phyloP scores from a whole-genome alignment of 306 rosid species.

The Begonia loranthoides region DNA sequence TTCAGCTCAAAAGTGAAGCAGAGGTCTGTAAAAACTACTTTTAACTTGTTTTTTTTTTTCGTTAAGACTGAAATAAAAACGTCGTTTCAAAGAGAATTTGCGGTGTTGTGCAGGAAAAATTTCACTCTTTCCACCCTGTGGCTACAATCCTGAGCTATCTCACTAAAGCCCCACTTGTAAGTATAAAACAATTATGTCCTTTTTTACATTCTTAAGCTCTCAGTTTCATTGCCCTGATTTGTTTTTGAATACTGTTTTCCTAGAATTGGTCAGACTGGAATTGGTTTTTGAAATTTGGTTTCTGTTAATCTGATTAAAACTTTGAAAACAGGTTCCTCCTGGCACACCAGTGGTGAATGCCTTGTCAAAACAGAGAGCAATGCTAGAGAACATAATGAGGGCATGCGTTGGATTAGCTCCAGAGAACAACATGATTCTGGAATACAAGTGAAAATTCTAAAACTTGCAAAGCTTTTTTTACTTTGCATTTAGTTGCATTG shows the following conservation, averaged over 20 bases:
- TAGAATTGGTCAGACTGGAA: not conserved
- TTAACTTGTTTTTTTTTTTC: too few species aligned
- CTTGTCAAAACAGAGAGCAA: slow-evolving; percentile 89
- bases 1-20: slow-evolving; percentile 70
- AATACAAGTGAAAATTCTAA: slow-evolving; percentile 57
- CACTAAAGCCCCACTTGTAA: slow-evolving; percentile 94
- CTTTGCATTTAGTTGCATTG: too few species aligned
- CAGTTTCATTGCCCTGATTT: too few species aligned
- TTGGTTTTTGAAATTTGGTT: not conserved
- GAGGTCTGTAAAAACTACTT: slow-evolving; percentile 37
- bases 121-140: slow-evolving; percentile 93
- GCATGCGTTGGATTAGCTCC: slow-evolving; percentile 99
- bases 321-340: slow-evolving; percentile 68
- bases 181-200: slow-evolving; percentile 9
- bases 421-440: slow-evolving; percentile 94
- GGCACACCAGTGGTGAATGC: slow-evolving; percentile 99
- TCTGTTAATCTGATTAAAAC: not conserved
- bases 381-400: slow-evolving; percentile 93
- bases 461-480: too few species aligned
- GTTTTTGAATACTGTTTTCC: too few species aligned
- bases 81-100: too few species aligned
- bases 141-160: slow-evolving; percentile 91
- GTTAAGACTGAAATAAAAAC: too few species aligned
- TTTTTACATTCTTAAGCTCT: too few species aligned
- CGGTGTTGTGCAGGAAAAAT: slow-evolving; percentile 47